Percentiles rank a stretch among this genome's conserved stretches.
Conservation (phyloP, 345 rosid species). For the Rhizophora apiculata region DNA sequence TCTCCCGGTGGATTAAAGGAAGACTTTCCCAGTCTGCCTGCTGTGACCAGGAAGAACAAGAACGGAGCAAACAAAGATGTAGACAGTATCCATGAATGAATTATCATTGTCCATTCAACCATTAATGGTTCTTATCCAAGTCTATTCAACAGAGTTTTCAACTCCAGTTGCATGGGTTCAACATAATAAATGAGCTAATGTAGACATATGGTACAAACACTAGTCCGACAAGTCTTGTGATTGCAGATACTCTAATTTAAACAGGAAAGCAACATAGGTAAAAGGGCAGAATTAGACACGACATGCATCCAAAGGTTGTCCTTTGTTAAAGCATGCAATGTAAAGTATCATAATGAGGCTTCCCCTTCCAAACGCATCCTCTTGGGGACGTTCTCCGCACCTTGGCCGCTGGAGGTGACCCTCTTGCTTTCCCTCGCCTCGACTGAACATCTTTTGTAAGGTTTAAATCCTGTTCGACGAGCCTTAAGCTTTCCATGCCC, state of each 20-base stretch:
- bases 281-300: slow-evolving; percentile 16
- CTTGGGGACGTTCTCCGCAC: slow-evolving; percentile 71
- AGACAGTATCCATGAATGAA: neutral
- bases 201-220: slow-evolving; percentile 39
- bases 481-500: slow-evolving; percentile 52
- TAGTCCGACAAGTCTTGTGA: slow-evolving; percentile 39
- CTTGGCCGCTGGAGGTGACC: slow-evolving; percentile 39
- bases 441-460: slow-evolving; percentile 81
- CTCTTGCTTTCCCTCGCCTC: slow-evolving; percentile 67
- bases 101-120: slow-evolving; percentile 15
- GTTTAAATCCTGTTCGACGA: slow-evolving; percentile 78
- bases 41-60: neutral
- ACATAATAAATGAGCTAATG: slow-evolving; percentile 27
- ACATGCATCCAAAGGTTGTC: slow-evolving; percentile 35
- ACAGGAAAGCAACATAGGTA: slow-evolving; percentile 21
- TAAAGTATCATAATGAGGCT: slow-evolving; percentile 45
- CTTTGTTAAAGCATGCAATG: slow-evolving; percentile 32
- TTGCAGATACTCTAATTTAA: slow-evolving; percentile 30
- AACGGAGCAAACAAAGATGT: neutral
- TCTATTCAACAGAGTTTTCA: slow-evolving; percentile 11
- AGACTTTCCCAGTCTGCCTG: no score
- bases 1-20: no score
- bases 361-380: slow-evolving; percentile 79
- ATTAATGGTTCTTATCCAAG: slow-evolving; percentile 24
- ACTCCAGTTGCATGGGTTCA: slow-evolving; percentile 29